Evolutionary conservation across 176 grass and related monocot species (phyloP).

Genomic region (Tillandsia leiboldiana): DNA sequence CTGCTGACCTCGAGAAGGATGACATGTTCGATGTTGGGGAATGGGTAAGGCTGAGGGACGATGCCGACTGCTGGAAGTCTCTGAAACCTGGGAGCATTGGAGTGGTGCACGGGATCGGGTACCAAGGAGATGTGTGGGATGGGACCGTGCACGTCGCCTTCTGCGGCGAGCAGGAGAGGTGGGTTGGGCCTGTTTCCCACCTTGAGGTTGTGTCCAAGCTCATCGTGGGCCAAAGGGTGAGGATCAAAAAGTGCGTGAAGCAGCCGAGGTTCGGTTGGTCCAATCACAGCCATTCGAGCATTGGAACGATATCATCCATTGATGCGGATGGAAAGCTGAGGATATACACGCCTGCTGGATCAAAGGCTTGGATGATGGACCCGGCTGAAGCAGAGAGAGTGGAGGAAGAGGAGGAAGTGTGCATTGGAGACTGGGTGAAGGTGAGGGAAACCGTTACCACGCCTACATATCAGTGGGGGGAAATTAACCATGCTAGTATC

Average conservation of each 20-base stretch:
- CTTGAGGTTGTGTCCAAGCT: constrained; percentile 53
- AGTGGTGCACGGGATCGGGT: constrained; percentile 87
- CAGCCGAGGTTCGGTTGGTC: constrained; percentile 98
- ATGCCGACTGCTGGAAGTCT: constrained; percentile 60
- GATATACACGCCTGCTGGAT: constrained; percentile 92
- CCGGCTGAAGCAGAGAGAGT: constrained; percentile 82
- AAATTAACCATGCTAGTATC: constrained; percentile 72
- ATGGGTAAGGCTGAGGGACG: constrained; percentile 72
- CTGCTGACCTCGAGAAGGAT: constrained; percentile 85
- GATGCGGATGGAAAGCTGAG: constrained; percentile 94
- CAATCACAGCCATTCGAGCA: constrained; percentile 75
- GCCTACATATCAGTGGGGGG: constrained; percentile 95
- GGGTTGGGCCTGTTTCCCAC: constrained; percentile 62
- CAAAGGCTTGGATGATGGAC: constrained; percentile 93
- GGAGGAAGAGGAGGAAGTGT: constrained; percentile 79
- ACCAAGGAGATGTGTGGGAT: constrained; percentile 66
- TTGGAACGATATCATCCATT: constrained; percentile 91
- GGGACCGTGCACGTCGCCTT: constrained; percentile 86
- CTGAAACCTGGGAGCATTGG: constrained; percentile 83
- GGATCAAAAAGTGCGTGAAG: constrained; percentile 51
- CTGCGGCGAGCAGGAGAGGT: constrained; percentile 92
- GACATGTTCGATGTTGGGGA: constrained; percentile 72
- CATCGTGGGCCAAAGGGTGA: constrained; percentile 81
- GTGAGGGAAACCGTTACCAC: constrained; percentile 62
- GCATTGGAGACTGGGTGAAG: constrained; percentile 86